Percentiles rank a stretch among this genome's conserved stretches.
Evolutionary conservation across 2,329 filamentous ascomycete genomes (phyloP).

Genomic region (Neofusicoccum laricinum): DNA sequence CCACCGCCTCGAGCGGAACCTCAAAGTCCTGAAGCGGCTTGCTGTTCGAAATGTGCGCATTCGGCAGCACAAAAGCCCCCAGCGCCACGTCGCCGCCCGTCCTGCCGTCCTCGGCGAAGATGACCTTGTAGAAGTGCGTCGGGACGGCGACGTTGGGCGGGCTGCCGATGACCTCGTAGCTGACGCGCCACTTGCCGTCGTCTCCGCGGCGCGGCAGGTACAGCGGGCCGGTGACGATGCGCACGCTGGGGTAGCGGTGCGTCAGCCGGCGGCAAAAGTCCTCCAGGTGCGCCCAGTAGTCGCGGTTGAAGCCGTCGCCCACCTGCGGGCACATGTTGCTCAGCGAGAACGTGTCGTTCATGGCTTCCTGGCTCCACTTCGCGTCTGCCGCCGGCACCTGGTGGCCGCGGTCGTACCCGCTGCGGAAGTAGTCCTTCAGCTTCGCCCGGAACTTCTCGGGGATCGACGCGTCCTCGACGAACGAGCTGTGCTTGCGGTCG

Average conservation of each 20-base stretch:
- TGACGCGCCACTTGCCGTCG: conserved; percentile 94
- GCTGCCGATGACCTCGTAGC: conserved; percentile 91
- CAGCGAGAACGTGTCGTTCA: conserved; percentile 92
- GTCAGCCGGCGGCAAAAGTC: conserved; percentile 91
- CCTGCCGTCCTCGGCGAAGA: conserved; percentile 83
- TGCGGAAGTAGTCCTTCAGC: conserved; percentile 91
- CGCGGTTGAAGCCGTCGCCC: conserved; percentile 95
- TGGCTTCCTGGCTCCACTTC: conserved; percentile 90
- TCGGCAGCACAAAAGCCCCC: conserved; percentile 92
- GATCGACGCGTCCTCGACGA: conserved; percentile 76
- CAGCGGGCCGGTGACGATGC: conserved; percentile 88
- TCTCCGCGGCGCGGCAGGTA: conserved; percentile 85
- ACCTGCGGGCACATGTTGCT: conserved; percentile 99
- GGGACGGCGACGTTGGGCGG: conserved; percentile 94
- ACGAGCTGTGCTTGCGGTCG: conserved; percentile 79
- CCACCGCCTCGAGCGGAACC: conserved; percentile 87
- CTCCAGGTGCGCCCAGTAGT: conserved; percentile 99
- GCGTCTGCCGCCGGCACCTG: conserved; percentile 96
- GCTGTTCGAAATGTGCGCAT: conserved; percentile 80
- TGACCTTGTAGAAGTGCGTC: conserved; percentile 99
- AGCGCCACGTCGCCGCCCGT: conserved; percentile 68
- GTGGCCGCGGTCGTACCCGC: conserved; percentile 92
- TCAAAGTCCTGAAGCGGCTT: conserved; percentile 91
- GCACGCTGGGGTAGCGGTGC: conserved; percentile 75
- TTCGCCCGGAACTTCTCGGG: conserved; percentile 85